These are phyloP conservation scores for Lolium rigidum DNA, from an alignment of 176 grass and related monocot species.

Conservation along the genomic window DNA sequence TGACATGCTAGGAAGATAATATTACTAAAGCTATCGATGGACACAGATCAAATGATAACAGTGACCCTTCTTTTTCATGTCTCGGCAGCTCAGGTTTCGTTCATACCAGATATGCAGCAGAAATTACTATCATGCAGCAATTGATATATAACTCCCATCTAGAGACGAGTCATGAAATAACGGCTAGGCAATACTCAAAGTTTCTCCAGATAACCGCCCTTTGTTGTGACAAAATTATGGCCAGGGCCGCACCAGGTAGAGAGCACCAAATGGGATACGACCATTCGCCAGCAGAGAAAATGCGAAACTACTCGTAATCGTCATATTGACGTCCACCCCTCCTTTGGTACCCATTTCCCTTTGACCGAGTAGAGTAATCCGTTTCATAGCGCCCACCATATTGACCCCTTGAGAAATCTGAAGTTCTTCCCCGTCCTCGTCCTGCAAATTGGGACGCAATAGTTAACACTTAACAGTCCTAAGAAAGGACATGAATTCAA, in stretches of 20 bases:
- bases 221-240: conserved; percentile 49
- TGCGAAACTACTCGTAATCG: conserved; percentile 28
- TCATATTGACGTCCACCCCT: conserved; percentile 52
- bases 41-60: neutral
- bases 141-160: conserved; percentile 31
- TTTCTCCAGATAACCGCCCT: conserved; percentile 15
- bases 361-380: conserved; percentile 51
- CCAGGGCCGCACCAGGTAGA: conserved; percentile 32
- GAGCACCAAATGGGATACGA: conserved; percentile 14
- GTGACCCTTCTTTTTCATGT: neutral
- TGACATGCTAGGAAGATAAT: neutral
- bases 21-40: neutral
- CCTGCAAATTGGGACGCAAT: conserved; percentile 47
- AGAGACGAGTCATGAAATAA: conserved; percentile 24
- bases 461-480: too few species aligned
- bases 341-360: conserved; percentile 47
- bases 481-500: too few species aligned
- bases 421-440: conserved; percentile 44
- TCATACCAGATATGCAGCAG: conserved; percentile 13
- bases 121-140: conserved; percentile 42
- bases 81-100: conserved; percentile 20
- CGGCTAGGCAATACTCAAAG: conserved; percentile 31
- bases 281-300: conserved; percentile 23
- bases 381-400: conserved; percentile 39
- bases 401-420: conserved; percentile 45